Evolutionary conservation across 2,329 filamentous ascomycete genomes (phyloP).

Genomic region (Sarocladium strictum): DNA sequence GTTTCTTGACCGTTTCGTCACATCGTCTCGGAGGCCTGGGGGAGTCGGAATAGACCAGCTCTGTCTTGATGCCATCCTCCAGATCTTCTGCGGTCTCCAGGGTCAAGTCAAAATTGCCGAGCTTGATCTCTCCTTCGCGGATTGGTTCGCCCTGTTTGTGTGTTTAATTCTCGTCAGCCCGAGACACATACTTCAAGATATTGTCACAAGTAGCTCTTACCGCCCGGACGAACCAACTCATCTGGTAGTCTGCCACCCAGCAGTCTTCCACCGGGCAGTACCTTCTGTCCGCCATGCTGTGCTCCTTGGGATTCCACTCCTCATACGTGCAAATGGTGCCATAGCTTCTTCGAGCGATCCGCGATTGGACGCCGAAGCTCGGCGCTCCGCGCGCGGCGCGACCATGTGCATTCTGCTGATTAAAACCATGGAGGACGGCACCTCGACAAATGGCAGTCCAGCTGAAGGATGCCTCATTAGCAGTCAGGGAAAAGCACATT

Average conservation of each 20-base stretch:
- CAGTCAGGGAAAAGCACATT: too few species aligned
- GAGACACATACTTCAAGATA: neutral
- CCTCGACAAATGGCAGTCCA: conserved; percentile 1
- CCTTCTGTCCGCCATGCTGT: neutral
- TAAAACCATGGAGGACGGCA: neutral
- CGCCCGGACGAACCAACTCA: conserved; percentile 11
- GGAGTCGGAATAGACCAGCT: conserved; percentile 1
- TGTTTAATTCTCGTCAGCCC: neutral
- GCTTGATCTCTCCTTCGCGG: neutral
- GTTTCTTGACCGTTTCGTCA: neutral
- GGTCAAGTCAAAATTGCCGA: neutral
- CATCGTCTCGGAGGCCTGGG: neutral
- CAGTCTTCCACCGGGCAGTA: neutral
- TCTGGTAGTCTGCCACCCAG: neutral
- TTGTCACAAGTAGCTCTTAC: neutral
- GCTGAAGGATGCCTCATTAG: neutral
- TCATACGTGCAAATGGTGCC: neutral
- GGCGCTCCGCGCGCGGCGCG: neutral
- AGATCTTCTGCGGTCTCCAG: neutral
- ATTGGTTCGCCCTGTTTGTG: neutral
- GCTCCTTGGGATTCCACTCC: neutral
- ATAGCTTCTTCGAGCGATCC: conserved; percentile 10
- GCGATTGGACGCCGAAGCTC: neutral
- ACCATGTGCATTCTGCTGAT: neutral
- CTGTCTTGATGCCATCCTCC: neutral